These are phyloP conservation scores for Durio zibethinus DNA, from an alignment of 345 rosid genomes.

Conservation along the genomic window DNA sequence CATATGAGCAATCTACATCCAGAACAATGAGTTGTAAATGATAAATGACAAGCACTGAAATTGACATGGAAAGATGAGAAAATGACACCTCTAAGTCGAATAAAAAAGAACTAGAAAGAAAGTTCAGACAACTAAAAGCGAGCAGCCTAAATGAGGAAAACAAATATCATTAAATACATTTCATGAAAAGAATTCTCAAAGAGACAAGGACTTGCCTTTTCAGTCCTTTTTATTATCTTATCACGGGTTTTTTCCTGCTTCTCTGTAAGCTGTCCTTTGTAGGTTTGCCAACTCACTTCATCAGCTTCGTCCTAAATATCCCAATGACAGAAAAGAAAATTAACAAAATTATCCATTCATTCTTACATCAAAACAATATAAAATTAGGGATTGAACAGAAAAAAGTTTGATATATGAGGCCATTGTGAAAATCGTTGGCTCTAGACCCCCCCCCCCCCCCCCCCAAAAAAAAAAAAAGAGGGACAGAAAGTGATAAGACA, in stretches of 20 bases:
- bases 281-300: slow-evolving; percentile 94
- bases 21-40: slow-evolving; percentile 15
- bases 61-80: background rate
- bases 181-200: slow-evolving; percentile 8
- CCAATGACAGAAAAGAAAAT: slow-evolving; percentile 12
- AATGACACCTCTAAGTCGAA: background rate
- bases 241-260: slow-evolving; percentile 95
- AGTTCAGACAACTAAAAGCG: background rate
- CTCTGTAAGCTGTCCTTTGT: slow-evolving; percentile 88
- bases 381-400: background rate
- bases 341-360: background rate
- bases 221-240: slow-evolving; percentile 52
- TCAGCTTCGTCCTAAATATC: slow-evolving; percentile 71
- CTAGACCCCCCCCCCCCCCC: background rate
- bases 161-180: background rate
- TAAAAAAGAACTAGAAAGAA: background rate
- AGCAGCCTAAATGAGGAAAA: background rate
- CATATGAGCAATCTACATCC: slow-evolving; percentile 37
- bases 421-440: too few species aligned
- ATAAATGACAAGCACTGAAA: background rate
- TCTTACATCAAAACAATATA: background rate
- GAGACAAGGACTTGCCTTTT: slow-evolving; percentile 11
- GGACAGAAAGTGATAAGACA: too few species aligned
- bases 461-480: background rate
- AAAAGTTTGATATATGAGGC: background rate